phyloP scores from a whole-genome alignment of 106 monocot genomes.

The Acanthochlamys bracteata region DNA sequence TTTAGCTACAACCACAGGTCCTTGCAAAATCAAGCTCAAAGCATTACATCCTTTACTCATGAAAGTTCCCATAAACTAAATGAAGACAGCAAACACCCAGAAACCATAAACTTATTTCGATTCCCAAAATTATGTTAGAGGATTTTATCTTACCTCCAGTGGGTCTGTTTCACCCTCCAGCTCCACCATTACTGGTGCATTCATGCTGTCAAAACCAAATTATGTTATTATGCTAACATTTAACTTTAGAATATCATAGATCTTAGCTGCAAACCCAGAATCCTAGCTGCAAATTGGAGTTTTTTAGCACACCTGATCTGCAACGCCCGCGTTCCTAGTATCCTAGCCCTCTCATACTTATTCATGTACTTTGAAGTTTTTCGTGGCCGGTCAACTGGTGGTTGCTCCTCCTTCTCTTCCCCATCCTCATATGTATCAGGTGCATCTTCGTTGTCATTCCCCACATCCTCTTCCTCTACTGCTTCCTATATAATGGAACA shows the following conservation, averaged over 20 bases:
- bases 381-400: slow-evolving; percentile 29
- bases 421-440: slow-evolving; percentile 53
- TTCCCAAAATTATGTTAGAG: no score
- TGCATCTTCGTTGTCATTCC: slow-evolving; percentile 70
- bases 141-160: slow-evolving; percentile 25
- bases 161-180: slow-evolving; percentile 81
- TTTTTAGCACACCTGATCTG: slow-evolving; percentile 51
- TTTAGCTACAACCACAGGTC: no score
- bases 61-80: no score
- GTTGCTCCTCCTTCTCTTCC: slow-evolving; percentile 44
- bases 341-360: slow-evolving; percentile 73
- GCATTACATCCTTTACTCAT: no score
- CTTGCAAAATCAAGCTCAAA: no score
- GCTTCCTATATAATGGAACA: slow-evolving; percentile 49
- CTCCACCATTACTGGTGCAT: slow-evolving; percentile 84
- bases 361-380: slow-evolving; percentile 84
- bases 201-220: slow-evolving; percentile 48
- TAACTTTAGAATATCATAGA: neutral
- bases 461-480: slow-evolving; percentile 54
- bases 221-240: neutral
- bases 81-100: no score
- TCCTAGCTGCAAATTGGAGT: neutral
- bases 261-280: no score
- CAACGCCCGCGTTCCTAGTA: slow-evolving; percentile 69
- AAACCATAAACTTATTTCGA: no score